Conservation (phyloP, 768 basidiomycete species). For the Mycena indigotica region DNA sequence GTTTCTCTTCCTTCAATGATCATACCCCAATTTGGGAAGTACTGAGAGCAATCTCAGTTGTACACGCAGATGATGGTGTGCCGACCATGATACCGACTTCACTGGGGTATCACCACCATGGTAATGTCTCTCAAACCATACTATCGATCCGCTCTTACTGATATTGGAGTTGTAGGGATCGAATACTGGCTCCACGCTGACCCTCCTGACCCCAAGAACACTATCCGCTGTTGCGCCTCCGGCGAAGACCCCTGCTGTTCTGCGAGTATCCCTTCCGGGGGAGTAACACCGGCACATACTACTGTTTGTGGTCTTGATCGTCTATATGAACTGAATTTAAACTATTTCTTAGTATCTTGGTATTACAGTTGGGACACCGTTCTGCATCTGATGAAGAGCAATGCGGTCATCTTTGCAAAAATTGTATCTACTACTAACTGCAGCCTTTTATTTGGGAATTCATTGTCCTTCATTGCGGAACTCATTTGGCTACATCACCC, state of each 20-base stretch:
- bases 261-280: slow-evolving; percentile 47
- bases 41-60: slow-evolving; percentile 35
- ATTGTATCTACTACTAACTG: too few species aligned
- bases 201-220: slow-evolving; percentile 44
- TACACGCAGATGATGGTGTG: slow-evolving; percentile 55
- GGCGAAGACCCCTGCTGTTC: slow-evolving; percentile 56
- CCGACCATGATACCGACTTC: slow-evolving; percentile 51
- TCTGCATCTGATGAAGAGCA: slow-evolving; percentile 37
- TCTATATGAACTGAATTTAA: neutral
- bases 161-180: slow-evolving; percentile 34
- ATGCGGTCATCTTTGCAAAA: too few species aligned
- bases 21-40: too few species aligned
- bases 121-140: slow-evolving; percentile 25
- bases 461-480: too few species aligned
- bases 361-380: slow-evolving; percentile 41
- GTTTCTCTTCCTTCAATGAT: neutral
- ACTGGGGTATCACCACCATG: slow-evolving; percentile 58
- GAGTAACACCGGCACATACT: slow-evolving; percentile 49
- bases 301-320: slow-evolving; percentile 33
- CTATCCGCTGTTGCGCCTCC: slow-evolving; percentile 42
- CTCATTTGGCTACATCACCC: too few species aligned
- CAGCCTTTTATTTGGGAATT: too few species aligned
- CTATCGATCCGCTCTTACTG: neutral
- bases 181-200: slow-evolving; percentile 54
- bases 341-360: slow-evolving; percentile 40